Evolutionary conservation across 2,329 filamentous ascomycete genomes (phyloP).

Genomic region (Pseudogymnoascus sp.): DNA sequence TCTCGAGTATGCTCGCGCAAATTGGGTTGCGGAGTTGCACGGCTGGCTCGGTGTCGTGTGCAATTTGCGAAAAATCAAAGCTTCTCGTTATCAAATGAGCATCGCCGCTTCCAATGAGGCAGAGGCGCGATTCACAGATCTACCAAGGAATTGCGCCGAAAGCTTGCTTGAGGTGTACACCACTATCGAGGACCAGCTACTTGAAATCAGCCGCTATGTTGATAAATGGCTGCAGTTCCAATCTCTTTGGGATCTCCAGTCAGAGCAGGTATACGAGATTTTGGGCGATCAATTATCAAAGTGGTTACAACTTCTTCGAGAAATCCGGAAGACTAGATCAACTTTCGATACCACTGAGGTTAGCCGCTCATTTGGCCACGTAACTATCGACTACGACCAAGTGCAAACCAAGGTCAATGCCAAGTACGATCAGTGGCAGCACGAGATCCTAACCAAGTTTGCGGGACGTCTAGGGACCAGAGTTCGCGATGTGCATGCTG

Average conservation of each 20-base stretch:
- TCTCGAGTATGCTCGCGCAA: conserved; percentile 80
- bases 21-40: conserved; percentile 88
- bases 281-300: conserved; percentile 84
- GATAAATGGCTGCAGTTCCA: conserved; percentile 99
- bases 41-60: conserved; percentile 90
- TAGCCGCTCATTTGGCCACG: conserved; percentile 83
- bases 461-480: conserved; percentile 78
- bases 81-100: conserved; percentile 87
- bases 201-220: conserved; percentile 74
- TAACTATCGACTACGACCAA: conserved; percentile 95
- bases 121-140: conserved; percentile 68
- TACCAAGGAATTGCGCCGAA: conserved; percentile 75
- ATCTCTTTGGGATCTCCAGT: conserved; percentile 94
- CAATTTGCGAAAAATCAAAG: conserved; percentile 88
- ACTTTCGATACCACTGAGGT: conserved; percentile 98
- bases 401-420: conserved; percentile 98
- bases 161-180: conserved; percentile 73
- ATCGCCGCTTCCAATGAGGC: conserved; percentile 58
- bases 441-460: conserved; percentile 92
- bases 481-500: conserved; percentile 85
- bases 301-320: conserved; percentile 93
- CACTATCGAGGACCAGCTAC: conserved; percentile 74
- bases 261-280: conserved; percentile 87
- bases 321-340: conserved; percentile 88
- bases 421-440: conserved; percentile 99